Base-by-base conservation (phyloP, 345 rosid species). In the Citrus glauca region DNA sequence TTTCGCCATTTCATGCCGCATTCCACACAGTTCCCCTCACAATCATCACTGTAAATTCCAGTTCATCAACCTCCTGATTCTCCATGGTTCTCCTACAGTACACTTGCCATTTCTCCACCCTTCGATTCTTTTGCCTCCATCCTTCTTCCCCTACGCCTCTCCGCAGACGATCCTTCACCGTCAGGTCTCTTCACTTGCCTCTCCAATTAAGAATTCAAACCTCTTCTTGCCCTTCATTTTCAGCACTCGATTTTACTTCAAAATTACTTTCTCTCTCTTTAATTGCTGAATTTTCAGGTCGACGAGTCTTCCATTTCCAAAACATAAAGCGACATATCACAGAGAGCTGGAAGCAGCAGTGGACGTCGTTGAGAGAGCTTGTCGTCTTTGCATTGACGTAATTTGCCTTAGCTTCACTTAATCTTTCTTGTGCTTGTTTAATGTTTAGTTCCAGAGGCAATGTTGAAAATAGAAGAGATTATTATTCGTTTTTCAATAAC, bases 351-450 rank as follows among this genome's bases (percentile, higher is more conserved):
- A 87, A 67, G 92, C 89, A 28, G 98, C 97, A 22, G 82, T 91
- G 66, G 90, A 83, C 75, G 88, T 86, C 6, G 95, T 93, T 48
- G 92, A 88, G 83, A 88, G 89, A 84, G 97, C 98, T 67, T 95
- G 98, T 80, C 86, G 87, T 25, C 92, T 95, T 73, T 95, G 98
- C 72, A 78, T 92, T 20, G 94, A 91, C 60, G 98, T 93, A 86
- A 66, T 71, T 30, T 32, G 40, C 5, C 32, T 19, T 71, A 16
- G 30, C 30, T 50, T 61, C 16, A 0, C 6, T 73, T 73, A 16
- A 56, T 69, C 32, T 53, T 38, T 71, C 14, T 65, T 28, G 37
- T 22, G 16, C 22, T 75, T 66, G 16, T 45, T 45, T 45, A 45
- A 13, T 82, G 70, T 73, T 83, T 40, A n/a, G 50, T 37, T 57